A percentile compares a stretch with the other conserved stretches of the same genome.
Conservation (phyloP, 192 early-diverging fungal genomes). For the Backusella sp. region DNA sequence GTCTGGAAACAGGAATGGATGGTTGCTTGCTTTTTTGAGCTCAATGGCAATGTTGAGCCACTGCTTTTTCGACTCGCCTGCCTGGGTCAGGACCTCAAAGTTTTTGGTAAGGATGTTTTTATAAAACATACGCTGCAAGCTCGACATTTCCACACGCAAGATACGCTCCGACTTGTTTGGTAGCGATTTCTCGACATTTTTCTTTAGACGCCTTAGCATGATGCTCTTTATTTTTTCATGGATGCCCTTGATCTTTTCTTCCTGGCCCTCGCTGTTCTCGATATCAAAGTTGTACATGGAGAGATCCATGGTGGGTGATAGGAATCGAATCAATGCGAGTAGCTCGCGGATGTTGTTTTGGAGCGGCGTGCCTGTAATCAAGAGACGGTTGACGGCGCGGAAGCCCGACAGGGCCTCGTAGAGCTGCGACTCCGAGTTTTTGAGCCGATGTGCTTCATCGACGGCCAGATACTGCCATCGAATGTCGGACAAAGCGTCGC, state of each 20-base stretch:
- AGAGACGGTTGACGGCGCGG: slow-evolving; percentile 83
- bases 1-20: slow-evolving; percentile 88
- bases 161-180: slow-evolving; percentile 96
- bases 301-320: slow-evolving; percentile 89
- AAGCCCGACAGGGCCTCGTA: slow-evolving; percentile 90
- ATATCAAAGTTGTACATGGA: slow-evolving; percentile 81
- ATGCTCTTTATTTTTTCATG: slow-evolving; percentile 82
- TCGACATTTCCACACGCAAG: slow-evolving; percentile 88
- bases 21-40: slow-evolving; percentile 96
- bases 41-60: slow-evolving; percentile 95
- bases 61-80: slow-evolving; percentile 62
- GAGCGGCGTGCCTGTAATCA: slow-evolving; percentile 99
- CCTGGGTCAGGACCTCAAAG: slow-evolving; percentile 75
- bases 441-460: slow-evolving; percentile 98
- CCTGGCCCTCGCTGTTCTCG: slow-evolving; percentile 67
- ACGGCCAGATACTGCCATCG: slow-evolving; percentile 94
- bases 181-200: slow-evolving; percentile 97
- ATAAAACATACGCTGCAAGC: slow-evolving; percentile 90
- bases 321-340: slow-evolving; percentile 84
- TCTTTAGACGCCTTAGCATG: slow-evolving; percentile 96
- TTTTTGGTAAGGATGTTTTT: slow-evolving; percentile 95
- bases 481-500: slow-evolving; percentile 72
- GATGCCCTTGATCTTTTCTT: slow-evolving; percentile 81
- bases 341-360: slow-evolving; percentile 98
- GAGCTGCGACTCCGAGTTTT: slow-evolving; percentile 93